Evolutionary conservation across 768 basidiomycete genomes (phyloP).

Genomic region (Termitomyces titanicus): DNA sequence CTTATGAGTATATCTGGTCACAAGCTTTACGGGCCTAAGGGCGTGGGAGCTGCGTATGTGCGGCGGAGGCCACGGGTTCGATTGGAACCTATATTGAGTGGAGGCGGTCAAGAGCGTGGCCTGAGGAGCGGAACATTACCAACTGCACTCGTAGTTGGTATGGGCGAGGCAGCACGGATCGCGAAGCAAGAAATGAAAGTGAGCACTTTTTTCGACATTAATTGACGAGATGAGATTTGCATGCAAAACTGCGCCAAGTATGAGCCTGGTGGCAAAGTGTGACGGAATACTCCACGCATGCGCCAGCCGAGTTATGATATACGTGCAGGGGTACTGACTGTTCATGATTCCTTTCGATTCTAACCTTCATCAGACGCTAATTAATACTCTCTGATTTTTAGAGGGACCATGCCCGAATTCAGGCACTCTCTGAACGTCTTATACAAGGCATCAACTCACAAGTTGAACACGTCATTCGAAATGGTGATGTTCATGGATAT

Average conservation of each 20-base stretch:
- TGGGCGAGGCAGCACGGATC: conserved; percentile 93
- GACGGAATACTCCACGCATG: conserved; percentile 12
- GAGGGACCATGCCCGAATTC: conserved; percentile 78
- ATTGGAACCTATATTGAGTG: conserved; percentile 90
- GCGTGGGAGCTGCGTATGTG: conserved; percentile 92
- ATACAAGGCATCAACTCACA: conserved; percentile 76
- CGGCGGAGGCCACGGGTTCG: conserved; percentile 88
- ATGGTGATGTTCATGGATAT: conserved; percentile 90
- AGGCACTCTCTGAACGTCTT: conserved; percentile 74
- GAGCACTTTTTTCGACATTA: conserved; percentile 36
- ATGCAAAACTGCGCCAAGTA: conserved; percentile 23
- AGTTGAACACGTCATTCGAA: conserved; percentile 89
- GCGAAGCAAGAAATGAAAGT: conserved; percentile 92
- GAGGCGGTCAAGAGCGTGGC: conserved; percentile 97
- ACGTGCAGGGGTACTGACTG: conserved; percentile 94
- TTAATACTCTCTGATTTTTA: conserved; percentile 32
- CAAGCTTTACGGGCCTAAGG: conserved; percentile 98
- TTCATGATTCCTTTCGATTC: neutral
- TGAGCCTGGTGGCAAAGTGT: conserved; percentile 43
- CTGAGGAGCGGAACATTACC: conserved; percentile 93
- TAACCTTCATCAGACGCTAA: neutral
- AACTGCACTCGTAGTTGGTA: conserved; percentile 81
- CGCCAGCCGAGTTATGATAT: conserved; percentile 59
- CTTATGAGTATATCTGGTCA: conserved; percentile 95
- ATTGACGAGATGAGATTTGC: conserved; percentile 45